These are phyloP conservation scores for Stentor coeruleus DNA, from an alignment of 73 alveolate species.

Conservation along the genomic window DNA sequence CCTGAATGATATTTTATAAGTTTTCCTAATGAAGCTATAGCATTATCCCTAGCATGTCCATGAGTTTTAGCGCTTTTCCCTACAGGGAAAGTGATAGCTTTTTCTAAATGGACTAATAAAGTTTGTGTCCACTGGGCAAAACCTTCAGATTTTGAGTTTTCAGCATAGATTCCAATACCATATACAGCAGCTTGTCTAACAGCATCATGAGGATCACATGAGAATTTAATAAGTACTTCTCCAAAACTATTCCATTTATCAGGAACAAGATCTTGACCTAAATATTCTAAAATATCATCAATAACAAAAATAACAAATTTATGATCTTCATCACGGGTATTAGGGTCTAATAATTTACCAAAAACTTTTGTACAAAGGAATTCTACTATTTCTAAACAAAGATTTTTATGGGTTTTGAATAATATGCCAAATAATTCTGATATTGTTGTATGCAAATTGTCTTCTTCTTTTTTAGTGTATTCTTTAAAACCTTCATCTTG, in stretches of 20 bases:
- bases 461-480: conserved; percentile 52
- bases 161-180: conserved; percentile 92
- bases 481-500: conserved; percentile 15
- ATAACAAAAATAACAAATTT: conserved; percentile 89
- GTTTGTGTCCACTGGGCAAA: conserved; percentile 37
- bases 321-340: conserved; percentile 52
- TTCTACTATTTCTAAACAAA: conserved; percentile 4
- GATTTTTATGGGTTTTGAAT: conserved; percentile 74
- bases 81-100: conserved; percentile 45
- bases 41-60: conserved; percentile 80
- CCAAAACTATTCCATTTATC: conserved; percentile 60
- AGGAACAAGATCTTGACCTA: conserved; percentile 73
- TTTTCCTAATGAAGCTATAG: conserved; percentile 79
- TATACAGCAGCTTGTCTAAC: conserved; percentile 95
- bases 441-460: conserved; percentile 64
- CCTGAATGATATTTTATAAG: conserved; percentile 47
- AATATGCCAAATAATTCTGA: conserved; percentile 78
- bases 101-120: conserved; percentile 40
- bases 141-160: conserved; percentile 36
- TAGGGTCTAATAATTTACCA: conserved; percentile 42
- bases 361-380: conserved; percentile 35
- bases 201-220: conserved; percentile 58
- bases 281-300: conserved; percentile 94
- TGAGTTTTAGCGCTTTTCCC: conserved; percentile 50
- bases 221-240: conserved; percentile 58